A percentile compares a stretch with the other conserved stretches of the same genome.
phyloP scores from a whole-genome alignment of 495 filamentous ascomycete species.

The Neurospora africana region DNA sequence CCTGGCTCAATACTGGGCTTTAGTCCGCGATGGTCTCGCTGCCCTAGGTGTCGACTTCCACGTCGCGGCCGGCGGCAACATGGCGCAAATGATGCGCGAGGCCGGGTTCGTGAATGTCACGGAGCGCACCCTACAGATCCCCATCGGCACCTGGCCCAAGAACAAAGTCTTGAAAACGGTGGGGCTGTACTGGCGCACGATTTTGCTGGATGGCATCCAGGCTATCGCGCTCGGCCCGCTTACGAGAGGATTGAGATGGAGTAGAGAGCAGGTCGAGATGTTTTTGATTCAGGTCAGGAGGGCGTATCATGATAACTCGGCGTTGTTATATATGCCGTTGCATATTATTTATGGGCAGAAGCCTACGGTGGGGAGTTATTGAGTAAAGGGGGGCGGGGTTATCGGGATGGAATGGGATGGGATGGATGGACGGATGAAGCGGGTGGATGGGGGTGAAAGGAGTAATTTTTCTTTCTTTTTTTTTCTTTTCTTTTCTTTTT shows the following conservation, averaged over 20 bases:
- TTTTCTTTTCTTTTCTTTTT: background rate
- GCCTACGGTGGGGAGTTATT: constrained; percentile 12
- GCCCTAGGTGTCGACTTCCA: constrained; percentile 42
- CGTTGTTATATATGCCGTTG: constrained; percentile 40
- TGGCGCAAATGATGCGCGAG: constrained; percentile 38
- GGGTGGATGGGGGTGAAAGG: background rate
- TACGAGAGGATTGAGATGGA: constrained; percentile 44
- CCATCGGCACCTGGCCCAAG: constrained; percentile 56
- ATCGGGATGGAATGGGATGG: background rate
- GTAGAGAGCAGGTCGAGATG: constrained; percentile 34
- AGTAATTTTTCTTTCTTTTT: background rate
- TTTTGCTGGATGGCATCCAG: constrained; percentile 48
- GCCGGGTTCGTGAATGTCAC: constrained; percentile 51
- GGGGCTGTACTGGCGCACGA: constrained; percentile 47
- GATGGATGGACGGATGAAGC: background rate
- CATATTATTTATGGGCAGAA: constrained; percentile 42
- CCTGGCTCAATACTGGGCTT: constrained; percentile 37
- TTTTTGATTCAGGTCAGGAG: constrained; percentile 36
- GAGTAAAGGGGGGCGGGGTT: background rate
- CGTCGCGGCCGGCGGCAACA: constrained; percentile 36
- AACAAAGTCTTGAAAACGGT: constrained; percentile 54
- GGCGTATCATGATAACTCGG: constrained; percentile 33
- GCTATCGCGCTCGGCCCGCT: constrained; percentile 54
- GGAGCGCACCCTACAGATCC: constrained; percentile 50
- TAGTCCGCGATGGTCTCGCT: constrained; percentile 31